Evolutionary conservation across 257 asterid species (phyloP).

Genomic region (Hygrophila difformis): DNA sequence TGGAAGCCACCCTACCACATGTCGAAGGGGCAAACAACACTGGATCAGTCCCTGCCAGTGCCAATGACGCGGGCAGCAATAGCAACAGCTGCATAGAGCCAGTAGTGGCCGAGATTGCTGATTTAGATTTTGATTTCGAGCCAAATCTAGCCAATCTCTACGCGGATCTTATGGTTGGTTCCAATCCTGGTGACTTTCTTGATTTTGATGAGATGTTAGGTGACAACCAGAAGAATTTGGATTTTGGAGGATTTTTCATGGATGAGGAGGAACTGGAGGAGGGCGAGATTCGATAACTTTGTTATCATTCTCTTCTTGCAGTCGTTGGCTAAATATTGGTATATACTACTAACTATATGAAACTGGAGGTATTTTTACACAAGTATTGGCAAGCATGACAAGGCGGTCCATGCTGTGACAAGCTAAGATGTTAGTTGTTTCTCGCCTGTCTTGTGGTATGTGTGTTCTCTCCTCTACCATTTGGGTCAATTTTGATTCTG

Average conservation of each 20-base stretch:
- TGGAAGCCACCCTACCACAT: slow-evolving; percentile 14
- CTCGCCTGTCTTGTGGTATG: no score
- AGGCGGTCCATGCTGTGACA: no score
- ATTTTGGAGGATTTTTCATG: slow-evolving; percentile 13
- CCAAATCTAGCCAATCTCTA: slow-evolving; percentile 25
- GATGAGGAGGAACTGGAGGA: slow-evolving; percentile 81
- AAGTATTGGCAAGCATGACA: no score
- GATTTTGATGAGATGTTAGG: slow-evolving; percentile 29
- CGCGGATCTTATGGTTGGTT: slow-evolving; percentile 24
- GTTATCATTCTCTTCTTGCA: no score
- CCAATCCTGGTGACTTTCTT: slow-evolving; percentile 25
- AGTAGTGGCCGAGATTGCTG: slow-evolving; percentile 28
- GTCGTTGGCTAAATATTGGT: no score
- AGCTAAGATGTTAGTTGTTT: no score
- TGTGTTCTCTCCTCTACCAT: no score
- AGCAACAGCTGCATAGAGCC: slow-evolving; percentile 26
- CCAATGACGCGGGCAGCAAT: slow-evolving; percentile 7
- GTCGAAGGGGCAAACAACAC: slow-evolving; percentile 12
- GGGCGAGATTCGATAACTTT: no score
- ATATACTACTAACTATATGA: no score
- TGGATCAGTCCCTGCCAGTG: slow-evolving; percentile 7
- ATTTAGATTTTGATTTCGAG: slow-evolving; percentile 37
- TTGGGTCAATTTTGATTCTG: no score
- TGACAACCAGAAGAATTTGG: slow-evolving; percentile 15
- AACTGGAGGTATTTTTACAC: no score